Conservation (phyloP, 2,329 filamentous ascomycete genomes). For the Cytospora mali region DNA sequence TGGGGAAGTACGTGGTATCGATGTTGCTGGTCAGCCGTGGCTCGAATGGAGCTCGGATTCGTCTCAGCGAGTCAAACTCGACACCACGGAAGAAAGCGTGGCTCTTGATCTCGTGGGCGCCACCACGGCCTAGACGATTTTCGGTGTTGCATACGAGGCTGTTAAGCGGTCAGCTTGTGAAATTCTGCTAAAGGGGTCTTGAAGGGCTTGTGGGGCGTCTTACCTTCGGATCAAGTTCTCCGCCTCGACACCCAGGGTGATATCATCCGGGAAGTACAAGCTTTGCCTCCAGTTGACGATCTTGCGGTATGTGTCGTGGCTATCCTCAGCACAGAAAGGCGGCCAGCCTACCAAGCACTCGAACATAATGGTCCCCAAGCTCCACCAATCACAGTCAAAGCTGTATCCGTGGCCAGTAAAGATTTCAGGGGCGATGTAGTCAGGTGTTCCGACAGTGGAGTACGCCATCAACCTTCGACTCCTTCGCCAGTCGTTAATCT, state of each 20-base stretch:
- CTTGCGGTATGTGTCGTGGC: constrained; percentile 97
- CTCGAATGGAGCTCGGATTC: constrained; percentile 94
- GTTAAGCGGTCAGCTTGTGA: constrained; percentile 17
- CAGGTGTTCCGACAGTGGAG: constrained; percentile 95
- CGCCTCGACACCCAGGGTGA: constrained; percentile 83
- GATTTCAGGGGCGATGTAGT: constrained; percentile 98
- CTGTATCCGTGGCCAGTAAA: constrained; percentile 96
- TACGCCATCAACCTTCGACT: constrained; percentile 95
- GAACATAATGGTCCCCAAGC: constrained; percentile 98
- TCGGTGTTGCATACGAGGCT: constrained; percentile 94
- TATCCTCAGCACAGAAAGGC: constrained; percentile 96
- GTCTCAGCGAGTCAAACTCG: constrained; percentile 88
- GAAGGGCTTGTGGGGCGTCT: constrained; percentile 33
- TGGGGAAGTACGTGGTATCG: constrained; percentile 98
- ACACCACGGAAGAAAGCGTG: constrained; percentile 98
- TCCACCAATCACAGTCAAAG: constrained; percentile 99
- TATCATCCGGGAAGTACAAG: constrained; percentile 86
- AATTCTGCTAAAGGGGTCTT: neutral
- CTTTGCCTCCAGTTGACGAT: constrained; percentile 98
- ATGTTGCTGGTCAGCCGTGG: constrained; percentile 90
- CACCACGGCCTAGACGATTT: constrained; percentile 83
- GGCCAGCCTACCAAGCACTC: constrained; percentile 98
- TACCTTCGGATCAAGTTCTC: constrained; percentile 92
- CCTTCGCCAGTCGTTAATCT: constrained; percentile 98
- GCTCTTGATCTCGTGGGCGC: constrained; percentile 88